Percentiles rank a stretch among this genome's conserved stretches.
These are phyloP conservation scores for Leccinellum albellum DNA, from an alignment of 768 basidiomycete species.

Conservation along the genomic window DNA sequence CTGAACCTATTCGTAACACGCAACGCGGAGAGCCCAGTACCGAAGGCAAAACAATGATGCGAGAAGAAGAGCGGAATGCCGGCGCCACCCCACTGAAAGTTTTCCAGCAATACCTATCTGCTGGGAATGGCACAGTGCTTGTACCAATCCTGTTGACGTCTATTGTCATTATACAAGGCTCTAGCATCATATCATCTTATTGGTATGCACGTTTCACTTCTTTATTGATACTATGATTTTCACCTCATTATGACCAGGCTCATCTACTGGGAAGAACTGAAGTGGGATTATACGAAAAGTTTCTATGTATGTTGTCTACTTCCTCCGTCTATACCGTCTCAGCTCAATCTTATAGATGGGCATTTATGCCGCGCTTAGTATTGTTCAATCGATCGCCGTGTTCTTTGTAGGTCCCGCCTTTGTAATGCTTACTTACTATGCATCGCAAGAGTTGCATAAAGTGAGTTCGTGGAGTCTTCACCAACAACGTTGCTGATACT, in stretches of 20 bases:
- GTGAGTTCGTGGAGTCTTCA: constrained; percentile 29
- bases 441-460: constrained; percentile 65
- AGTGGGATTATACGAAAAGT: constrained; percentile 55
- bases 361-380: constrained; percentile 71
- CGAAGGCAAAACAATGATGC: background rate
- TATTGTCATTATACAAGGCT: constrained; percentile 62
- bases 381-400: constrained; percentile 62
- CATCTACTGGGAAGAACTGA: constrained; percentile 61
- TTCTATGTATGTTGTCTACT: constrained; percentile 58
- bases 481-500: background rate
- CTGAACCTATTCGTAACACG: constrained; percentile 7
- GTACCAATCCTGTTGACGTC: constrained; percentile 63
- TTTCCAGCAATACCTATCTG: constrained; percentile 53
- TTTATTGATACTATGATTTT: background rate
- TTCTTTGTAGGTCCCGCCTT: constrained; percentile 67
- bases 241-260: constrained; percentile 43
- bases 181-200: constrained; percentile 68
- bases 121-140: constrained; percentile 65
- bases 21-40: constrained; percentile 14
- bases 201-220: constrained; percentile 44
- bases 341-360: constrained; percentile 54
- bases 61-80: background rate
- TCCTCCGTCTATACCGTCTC: constrained; percentile 27
- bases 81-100: constrained; percentile 17
- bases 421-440: constrained; percentile 70